phyloP scores from a whole-genome alignment of 495 filamentous ascomycete species.

The Penicillium malachiteum region DNA sequence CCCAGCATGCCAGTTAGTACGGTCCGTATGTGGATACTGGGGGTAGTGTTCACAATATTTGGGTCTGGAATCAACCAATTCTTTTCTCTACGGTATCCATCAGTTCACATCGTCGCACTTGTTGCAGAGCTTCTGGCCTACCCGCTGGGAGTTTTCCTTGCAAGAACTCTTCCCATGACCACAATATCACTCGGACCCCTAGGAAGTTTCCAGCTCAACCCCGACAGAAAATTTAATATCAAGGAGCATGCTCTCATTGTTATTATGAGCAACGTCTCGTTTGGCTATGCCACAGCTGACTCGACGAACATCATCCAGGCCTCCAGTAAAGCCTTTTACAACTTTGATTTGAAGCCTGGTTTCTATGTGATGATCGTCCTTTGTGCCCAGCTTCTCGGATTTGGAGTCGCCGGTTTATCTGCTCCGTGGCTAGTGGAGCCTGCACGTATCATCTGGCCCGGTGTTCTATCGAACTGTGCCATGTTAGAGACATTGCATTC shows the following conservation, averaged over 20 bases:
- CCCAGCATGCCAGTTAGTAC: constrained; percentile 41
- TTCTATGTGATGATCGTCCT: constrained; percentile 62
- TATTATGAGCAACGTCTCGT: constrained; percentile 86
- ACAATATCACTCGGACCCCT: constrained; percentile 44
- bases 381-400: constrained; percentile 62
- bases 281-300: constrained; percentile 58
- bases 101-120: constrained; percentile 69
- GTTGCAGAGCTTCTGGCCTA: constrained; percentile 66
- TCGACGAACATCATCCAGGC: constrained; percentile 48
- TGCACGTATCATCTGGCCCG: constrained; percentile 47
- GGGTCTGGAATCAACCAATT: constrained; percentile 84
- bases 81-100: constrained; percentile 83
- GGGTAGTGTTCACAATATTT: constrained; percentile 73
- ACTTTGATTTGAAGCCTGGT: constrained; percentile 57
- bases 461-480: constrained; percentile 38
- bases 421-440: constrained; percentile 62
- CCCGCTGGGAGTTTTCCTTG: constrained; percentile 50
- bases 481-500: constrained; percentile 38
- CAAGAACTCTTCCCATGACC: constrained; percentile 44
- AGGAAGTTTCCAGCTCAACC: constrained; percentile 53
- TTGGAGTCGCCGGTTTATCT: constrained; percentile 63
- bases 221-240: constrained; percentile 66
- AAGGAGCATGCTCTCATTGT: constrained; percentile 87
- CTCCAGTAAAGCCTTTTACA: constrained; percentile 50
- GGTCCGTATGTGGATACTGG: constrained; percentile 81